Conservation (phyloP, 1,284 basidiomycete species). For the Pseudozyma sp. region DNA sequence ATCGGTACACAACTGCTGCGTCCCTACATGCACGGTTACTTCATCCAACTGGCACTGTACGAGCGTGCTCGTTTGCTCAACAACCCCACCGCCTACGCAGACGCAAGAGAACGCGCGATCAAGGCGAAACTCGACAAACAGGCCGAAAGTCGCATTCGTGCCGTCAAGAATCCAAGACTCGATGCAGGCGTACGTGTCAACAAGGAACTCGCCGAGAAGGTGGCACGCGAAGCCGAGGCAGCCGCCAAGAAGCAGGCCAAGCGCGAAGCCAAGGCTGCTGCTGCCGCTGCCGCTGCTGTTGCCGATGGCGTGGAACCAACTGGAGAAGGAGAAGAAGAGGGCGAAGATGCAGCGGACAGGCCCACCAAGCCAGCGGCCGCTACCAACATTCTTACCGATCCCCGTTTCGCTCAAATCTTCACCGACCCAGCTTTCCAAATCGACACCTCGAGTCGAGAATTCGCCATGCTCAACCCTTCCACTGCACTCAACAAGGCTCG, state of each 20-base stretch:
- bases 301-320: slow-evolving; percentile 63
- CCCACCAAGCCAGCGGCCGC: slow-evolving; percentile 22
- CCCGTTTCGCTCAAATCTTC: slow-evolving; percentile 91
- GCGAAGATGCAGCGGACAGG: not conserved
- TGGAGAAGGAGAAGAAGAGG: slow-evolving; percentile 65
- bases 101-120: slow-evolving; percentile 88
- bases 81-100: slow-evolving; percentile 94
- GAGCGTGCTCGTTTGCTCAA: slow-evolving; percentile 93
- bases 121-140: slow-evolving; percentile 91
- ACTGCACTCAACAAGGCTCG: slow-evolving; percentile 69
- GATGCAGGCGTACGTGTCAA: slow-evolving; percentile 80
- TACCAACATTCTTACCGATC: slow-evolving; percentile 78
- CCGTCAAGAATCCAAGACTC: slow-evolving; percentile 48
- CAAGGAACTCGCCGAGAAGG: slow-evolving; percentile 87
- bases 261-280: slow-evolving; percentile 29
- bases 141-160: slow-evolving; percentile 89
- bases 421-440: slow-evolving; percentile 94
- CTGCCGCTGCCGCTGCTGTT: slow-evolving; percentile 42
- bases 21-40: slow-evolving; percentile 99
- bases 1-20: slow-evolving; percentile 93
- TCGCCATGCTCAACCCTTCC: slow-evolving; percentile 89
- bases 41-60: slow-evolving; percentile 93
- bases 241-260: slow-evolving; percentile 73
- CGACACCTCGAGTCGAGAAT: slow-evolving; percentile 88
- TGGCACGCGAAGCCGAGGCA: slow-evolving; percentile 78